Evolutionary conservation across 2,329 filamentous ascomycete genomes (phyloP).

Genomic region (Sporothrix brunneoviolacea): DNA sequence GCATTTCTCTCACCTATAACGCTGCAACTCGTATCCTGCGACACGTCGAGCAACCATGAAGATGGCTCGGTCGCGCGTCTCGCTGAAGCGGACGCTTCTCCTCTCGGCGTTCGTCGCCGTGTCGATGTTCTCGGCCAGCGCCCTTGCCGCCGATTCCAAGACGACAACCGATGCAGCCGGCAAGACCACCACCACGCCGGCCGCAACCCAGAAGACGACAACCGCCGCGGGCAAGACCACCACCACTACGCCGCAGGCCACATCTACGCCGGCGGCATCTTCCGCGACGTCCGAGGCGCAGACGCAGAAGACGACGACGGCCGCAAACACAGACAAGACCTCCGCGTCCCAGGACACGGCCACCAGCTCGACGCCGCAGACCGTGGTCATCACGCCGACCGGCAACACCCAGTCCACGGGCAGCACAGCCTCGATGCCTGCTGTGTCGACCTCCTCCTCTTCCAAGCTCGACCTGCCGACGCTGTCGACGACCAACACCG

Average conservation of each 20-base stretch:
- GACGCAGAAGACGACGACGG: slow-evolving; percentile 6
- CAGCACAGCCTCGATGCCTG: slow-evolving; percentile 13
- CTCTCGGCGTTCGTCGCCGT: slow-evolving; percentile 23
- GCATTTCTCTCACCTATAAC: background rate
- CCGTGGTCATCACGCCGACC: slow-evolving; percentile 9
- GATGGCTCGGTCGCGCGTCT: slow-evolving; percentile 25
- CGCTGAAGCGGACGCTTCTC: slow-evolving; percentile 29
- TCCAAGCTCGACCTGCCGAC: slow-evolving; percentile 31
- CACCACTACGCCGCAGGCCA: background rate
- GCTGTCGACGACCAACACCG: slow-evolving; percentile 31
- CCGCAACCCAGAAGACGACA: slow-evolving; percentile 10
- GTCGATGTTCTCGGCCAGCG: slow-evolving; percentile 22
- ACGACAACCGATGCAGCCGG: too few species aligned
- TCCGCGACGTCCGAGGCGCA: background rate
- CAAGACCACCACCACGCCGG: slow-evolving; percentile 3
- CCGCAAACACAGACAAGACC: slow-evolving; percentile 2
- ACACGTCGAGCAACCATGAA: background rate
- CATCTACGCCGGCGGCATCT: slow-evolving; percentile 18
- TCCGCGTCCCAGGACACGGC: slow-evolving; percentile 18
- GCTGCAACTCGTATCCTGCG: background rate
- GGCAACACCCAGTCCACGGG: background rate
- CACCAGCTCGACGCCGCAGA: slow-evolving; percentile 15
- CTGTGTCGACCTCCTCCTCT: slow-evolving; percentile 18
- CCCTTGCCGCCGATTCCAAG: slow-evolving; percentile 23
- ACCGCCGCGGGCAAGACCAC: slow-evolving; percentile 11